Conservation (phyloP, 352 stramenopile genomes). For the Pythium rishiriense region DNA sequence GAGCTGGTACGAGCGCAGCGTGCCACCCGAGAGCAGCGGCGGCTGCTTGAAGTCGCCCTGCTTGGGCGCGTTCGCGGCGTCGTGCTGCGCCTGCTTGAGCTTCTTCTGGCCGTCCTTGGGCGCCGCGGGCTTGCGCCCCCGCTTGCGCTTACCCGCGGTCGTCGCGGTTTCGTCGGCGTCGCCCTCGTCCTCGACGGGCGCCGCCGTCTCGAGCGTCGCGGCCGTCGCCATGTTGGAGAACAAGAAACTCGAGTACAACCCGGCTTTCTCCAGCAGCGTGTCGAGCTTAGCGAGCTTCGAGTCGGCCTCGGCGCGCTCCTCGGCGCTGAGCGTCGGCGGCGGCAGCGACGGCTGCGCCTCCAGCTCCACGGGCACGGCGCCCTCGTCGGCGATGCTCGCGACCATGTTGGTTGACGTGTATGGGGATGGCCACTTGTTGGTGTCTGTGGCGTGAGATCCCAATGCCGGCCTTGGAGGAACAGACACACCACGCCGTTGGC, state of each 20-base stretch:
- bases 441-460: no score
- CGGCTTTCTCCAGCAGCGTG: slow-evolving; percentile 84
- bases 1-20: slow-evolving; percentile 94
- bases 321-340: slow-evolving; percentile 17
- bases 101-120: slow-evolving; percentile 62
- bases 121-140: slow-evolving; percentile 9
- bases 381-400: slow-evolving; percentile 41
- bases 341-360: slow-evolving; percentile 23
- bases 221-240: slow-evolving; percentile 85
- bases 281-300: slow-evolving; percentile 82
- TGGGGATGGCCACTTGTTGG: no score
- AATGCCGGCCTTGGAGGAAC: no score
- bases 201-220: slow-evolving; percentile 34
- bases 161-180: slow-evolving; percentile 10
- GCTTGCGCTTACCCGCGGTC: slow-evolving; percentile 47
- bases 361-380: slow-evolving; percentile 25
- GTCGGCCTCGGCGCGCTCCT: slow-evolving; percentile 47
- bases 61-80: slow-evolving; percentile 45
- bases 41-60: slow-evolving; percentile 70
- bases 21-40: slow-evolving; percentile 71
- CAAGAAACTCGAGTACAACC: slow-evolving; percentile 85
- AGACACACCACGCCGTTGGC: no score
- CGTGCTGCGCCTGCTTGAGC: slow-evolving; percentile 62
- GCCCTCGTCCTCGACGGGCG: neutral
- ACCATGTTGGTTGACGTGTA: slow-evolving; percentile 47